Evolutionary conservation across 495 filamentous ascomycete genomes (phyloP).

Genomic region (Monascus purpureus): DNA sequence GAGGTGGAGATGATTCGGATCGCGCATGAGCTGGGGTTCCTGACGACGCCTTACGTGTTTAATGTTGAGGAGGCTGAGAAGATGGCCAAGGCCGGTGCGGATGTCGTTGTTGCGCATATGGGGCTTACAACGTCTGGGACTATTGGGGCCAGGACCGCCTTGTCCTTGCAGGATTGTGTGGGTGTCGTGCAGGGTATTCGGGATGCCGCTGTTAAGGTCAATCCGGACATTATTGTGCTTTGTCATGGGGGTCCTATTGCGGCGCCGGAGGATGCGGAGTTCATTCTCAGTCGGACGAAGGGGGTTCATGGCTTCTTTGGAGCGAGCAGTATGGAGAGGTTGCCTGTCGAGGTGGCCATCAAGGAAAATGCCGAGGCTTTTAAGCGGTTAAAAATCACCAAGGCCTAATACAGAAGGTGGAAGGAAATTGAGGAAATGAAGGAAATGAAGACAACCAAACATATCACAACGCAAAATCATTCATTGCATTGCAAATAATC

Average conservation of each 20-base stretch:
- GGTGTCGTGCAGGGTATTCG: slow-evolving; percentile 44
- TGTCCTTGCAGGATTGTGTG: slow-evolving; percentile 48
- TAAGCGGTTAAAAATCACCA: slow-evolving; percentile 35
- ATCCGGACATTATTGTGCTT: slow-evolving; percentile 46
- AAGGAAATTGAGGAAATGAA: too few species aligned
- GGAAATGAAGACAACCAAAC: too few species aligned
- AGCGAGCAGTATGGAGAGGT: slow-evolving; percentile 55
- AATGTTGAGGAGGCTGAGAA: slow-evolving; percentile 38
- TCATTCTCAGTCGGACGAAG: slow-evolving; percentile 40
- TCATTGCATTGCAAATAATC: too few species aligned
- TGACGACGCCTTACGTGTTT: slow-evolving; percentile 61
- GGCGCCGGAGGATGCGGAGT: slow-evolving; percentile 44
- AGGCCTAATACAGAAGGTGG: too few species aligned
- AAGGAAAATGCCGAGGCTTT: slow-evolving; percentile 45
- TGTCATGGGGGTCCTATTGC: slow-evolving; percentile 60
- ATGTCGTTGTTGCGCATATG: slow-evolving; percentile 56
- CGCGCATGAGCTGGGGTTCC: slow-evolving; percentile 40
- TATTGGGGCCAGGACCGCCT: slow-evolving; percentile 47
- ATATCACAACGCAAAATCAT: too few species aligned
- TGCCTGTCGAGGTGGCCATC: slow-evolving; percentile 56
- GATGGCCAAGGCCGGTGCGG: slow-evolving; percentile 51
- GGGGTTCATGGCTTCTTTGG: slow-evolving; percentile 61
- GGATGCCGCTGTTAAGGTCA: slow-evolving; percentile 40
- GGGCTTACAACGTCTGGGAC: slow-evolving; percentile 50
- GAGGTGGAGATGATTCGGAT: slow-evolving; percentile 51